phyloP scores from a whole-genome alignment of 805 yeast species.

The Starmerella ratchasimensis region DNA sequence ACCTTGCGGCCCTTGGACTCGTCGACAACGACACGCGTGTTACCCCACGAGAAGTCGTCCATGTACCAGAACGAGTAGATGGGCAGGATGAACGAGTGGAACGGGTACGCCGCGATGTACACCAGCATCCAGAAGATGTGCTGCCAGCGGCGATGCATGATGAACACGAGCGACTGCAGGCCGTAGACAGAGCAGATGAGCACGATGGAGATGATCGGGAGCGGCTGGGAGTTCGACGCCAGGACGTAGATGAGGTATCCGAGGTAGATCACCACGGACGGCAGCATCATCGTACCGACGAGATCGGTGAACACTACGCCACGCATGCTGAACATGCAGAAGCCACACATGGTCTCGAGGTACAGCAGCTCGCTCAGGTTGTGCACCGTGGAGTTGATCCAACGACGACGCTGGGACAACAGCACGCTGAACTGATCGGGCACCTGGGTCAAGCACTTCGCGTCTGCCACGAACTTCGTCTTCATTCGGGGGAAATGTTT shows the following conservation, averaged over 20 bases:
- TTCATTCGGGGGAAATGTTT: slow-evolving; percentile 43
- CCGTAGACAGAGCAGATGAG: slow-evolving; percentile 46
- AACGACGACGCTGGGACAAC: slow-evolving; percentile 81
- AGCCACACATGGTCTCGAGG: slow-evolving; percentile 47
- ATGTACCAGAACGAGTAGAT: slow-evolving; percentile 50
- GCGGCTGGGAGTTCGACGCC: slow-evolving; percentile 38
- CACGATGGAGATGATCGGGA: slow-evolving; percentile 39
- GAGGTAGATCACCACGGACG: slow-evolving; percentile 43
- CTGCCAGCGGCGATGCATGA: slow-evolving; percentile 33
- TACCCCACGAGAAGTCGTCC: slow-evolving; percentile 56
- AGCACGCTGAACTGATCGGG: slow-evolving; percentile 69
- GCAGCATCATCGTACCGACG: slow-evolving; percentile 45
- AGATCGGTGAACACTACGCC: slow-evolving; percentile 44
- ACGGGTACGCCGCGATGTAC: slow-evolving; percentile 43
- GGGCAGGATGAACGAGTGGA: slow-evolving; percentile 49
- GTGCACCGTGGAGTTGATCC: slow-evolving; percentile 56
- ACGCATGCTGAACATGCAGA: slow-evolving; percentile 47
- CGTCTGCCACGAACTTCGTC: slow-evolving; percentile 43
- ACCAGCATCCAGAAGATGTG: slow-evolving; percentile 43
- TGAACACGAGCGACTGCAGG: slow-evolving; percentile 44
- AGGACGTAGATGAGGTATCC: slow-evolving; percentile 39
- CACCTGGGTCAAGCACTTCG: slow-evolving; percentile 43
- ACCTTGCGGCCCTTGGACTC: slow-evolving; percentile 39
- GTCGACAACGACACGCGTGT: slow-evolving; percentile 43
- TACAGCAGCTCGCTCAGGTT: slow-evolving; percentile 44